These are phyloP conservation scores for Hymenoscyphus fructigenus DNA, from an alignment of 2,329 filamentous ascomycete genomes.

Conservation along the genomic window DNA sequence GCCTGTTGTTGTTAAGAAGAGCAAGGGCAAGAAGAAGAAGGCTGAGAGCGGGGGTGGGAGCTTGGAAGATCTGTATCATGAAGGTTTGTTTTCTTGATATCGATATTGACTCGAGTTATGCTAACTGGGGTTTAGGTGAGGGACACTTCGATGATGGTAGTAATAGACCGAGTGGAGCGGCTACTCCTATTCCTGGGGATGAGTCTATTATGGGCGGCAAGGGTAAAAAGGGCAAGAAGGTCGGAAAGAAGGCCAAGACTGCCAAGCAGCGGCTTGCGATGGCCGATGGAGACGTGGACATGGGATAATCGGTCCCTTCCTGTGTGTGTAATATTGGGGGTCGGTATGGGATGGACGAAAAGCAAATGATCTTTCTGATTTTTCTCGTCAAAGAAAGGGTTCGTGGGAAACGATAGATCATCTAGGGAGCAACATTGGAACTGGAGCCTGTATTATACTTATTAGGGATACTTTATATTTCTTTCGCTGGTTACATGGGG, in stretches of 20 bases:
- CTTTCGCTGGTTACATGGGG: too few species aligned
- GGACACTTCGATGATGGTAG: slow-evolving; percentile 88
- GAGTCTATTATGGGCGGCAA: slow-evolving; percentile 47
- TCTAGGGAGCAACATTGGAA: slow-evolving; percentile 1
- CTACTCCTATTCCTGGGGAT: slow-evolving; percentile 63
- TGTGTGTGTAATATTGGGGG: slow-evolving; percentile 2
- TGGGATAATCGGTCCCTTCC: slow-evolving; percentile 17
- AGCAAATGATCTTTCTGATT: not conserved
- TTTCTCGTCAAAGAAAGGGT: not conserved
- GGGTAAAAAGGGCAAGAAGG: slow-evolving; percentile 54
- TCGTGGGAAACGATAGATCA: not conserved
- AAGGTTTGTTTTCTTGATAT: slow-evolving; percentile 65
- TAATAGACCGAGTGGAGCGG: slow-evolving; percentile 80
- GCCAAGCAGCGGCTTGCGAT: slow-evolving; percentile 68
- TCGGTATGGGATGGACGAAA: not conserved
- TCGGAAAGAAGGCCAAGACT: slow-evolving; percentile 65
- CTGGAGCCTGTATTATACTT: slow-evolving; percentile 18
- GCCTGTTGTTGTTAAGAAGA: slow-evolving; percentile 64
- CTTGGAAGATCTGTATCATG: slow-evolving; percentile 97
- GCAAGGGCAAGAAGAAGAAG: slow-evolving; percentile 60
- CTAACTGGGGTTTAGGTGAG: slow-evolving; percentile 67
- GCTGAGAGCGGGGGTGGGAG: slow-evolving; percentile 55
- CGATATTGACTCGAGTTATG: slow-evolving; percentile 18
- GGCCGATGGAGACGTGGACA: slow-evolving; percentile 55
- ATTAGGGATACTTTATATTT: slow-evolving; percentile 3